Percentiles rank a stretch among this genome's conserved stretches.
Conservation (phyloP, 2,329 filamentous ascomycete genomes). For the Sclerotinia sclerotiorum region DNA sequence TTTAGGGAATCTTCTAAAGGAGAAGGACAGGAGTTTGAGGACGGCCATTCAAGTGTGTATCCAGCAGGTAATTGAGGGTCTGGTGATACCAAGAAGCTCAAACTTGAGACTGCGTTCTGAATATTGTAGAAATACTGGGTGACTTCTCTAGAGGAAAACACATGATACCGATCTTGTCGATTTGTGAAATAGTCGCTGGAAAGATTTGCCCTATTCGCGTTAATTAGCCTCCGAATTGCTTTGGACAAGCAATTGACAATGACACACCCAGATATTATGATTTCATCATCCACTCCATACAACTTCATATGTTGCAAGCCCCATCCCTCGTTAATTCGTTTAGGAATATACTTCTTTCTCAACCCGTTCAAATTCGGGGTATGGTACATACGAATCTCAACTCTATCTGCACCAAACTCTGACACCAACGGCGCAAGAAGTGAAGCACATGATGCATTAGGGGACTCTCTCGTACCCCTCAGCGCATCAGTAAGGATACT, state of each 20-base stretch:
- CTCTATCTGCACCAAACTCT: slow-evolving; percentile 79
- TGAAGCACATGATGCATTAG: slow-evolving; percentile 81
- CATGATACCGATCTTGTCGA: slow-evolving; percentile 88
- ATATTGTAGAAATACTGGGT: slow-evolving; percentile 80
- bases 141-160: slow-evolving; percentile 77
- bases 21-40: slow-evolving; percentile 69
- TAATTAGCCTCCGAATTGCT: background rate
- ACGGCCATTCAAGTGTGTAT: slow-evolving; percentile 71
- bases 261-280: slow-evolving; percentile 82
- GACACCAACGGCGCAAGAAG: slow-evolving; percentile 78
- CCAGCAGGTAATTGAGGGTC: slow-evolving; percentile 52
- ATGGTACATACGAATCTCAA: slow-evolving; percentile 96
- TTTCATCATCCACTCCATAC: slow-evolving; percentile 91
- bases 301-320: slow-evolving; percentile 99
- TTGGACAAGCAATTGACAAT: background rate
- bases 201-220: slow-evolving; percentile 67
- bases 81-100: slow-evolving; percentile 80
- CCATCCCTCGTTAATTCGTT: slow-evolving; percentile 96
- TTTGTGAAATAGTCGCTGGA: slow-evolving; percentile 96
- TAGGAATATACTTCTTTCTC: slow-evolving; percentile 79
- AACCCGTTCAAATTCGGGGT: slow-evolving; percentile 91
- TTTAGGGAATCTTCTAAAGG: slow-evolving; percentile 68
- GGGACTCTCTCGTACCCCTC: slow-evolving; percentile 86
- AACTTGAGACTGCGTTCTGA: slow-evolving; percentile 71
- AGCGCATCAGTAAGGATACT: slow-evolving; percentile 91